phyloP scores from a whole-genome alignment of 2,329 filamentous ascomycete genomes.

The Rachicladosporium sp. region DNA sequence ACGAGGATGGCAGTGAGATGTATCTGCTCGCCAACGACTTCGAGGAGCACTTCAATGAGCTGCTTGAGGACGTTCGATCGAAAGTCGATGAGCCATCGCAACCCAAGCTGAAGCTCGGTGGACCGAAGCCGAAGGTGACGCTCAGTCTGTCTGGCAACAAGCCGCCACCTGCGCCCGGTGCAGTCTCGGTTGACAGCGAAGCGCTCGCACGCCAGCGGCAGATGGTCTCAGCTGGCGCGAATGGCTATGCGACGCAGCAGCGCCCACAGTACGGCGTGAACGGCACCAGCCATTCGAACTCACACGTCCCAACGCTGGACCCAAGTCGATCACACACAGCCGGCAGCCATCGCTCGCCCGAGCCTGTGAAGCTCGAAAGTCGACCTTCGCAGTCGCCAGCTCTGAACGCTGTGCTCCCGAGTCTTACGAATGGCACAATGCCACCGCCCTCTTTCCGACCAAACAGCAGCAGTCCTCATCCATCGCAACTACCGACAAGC shows the following conservation, averaged over 20 bases:
- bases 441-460: slow-evolving; percentile 18
- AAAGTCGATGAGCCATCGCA: slow-evolving; percentile 59
- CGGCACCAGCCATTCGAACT: slow-evolving; percentile 22
- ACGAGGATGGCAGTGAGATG: slow-evolving; percentile 83
- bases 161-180: slow-evolving; percentile 29
- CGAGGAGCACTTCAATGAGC: slow-evolving; percentile 57
- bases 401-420: slow-evolving; percentile 22
- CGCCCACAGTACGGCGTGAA: slow-evolving; percentile 15
- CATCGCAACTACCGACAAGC: slow-evolving; percentile 14
- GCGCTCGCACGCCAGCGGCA: slow-evolving; percentile 42
- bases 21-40: slow-evolving; percentile 65
- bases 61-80: slow-evolving; percentile 59
- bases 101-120: slow-evolving; percentile 63
- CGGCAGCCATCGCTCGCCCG: neutral
- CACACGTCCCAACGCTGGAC: slow-evolving; percentile 17
- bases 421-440: slow-evolving; percentile 19
- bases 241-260: slow-evolving; percentile 22
- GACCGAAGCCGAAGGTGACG: slow-evolving; percentile 29
- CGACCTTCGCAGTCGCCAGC: slow-evolving; percentile 30
- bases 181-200: slow-evolving; percentile 42
- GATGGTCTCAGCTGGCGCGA: slow-evolving; percentile 38
- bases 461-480: slow-evolving; percentile 17
- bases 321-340: too few species aligned
- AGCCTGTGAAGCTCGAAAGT: slow-evolving; percentile 30
- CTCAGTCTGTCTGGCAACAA: slow-evolving; percentile 25